Conservation (phyloP, 83 land plant species). For the Picea mariana region DNA sequence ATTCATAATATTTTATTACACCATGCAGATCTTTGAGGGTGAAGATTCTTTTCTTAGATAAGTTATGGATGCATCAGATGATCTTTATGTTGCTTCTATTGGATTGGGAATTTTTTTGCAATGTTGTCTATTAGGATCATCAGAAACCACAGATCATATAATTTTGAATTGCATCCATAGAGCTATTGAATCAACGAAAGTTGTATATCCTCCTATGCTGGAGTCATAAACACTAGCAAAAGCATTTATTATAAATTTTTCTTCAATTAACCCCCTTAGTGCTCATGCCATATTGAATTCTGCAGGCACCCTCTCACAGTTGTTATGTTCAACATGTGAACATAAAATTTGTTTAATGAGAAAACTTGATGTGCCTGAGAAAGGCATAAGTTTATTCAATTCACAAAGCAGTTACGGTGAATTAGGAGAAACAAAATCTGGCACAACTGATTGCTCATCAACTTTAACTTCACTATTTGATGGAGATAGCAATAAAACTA, state of each 20-base stretch:
- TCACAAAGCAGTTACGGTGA: constrained; percentile 58
- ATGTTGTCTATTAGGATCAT: constrained; percentile 51
- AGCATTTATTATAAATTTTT: constrained; percentile 69
- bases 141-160: constrained; percentile 61
- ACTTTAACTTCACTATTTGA: constrained; percentile 47
- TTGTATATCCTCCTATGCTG: constrained; percentile 51
- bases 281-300: constrained; percentile 78
- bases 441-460: constrained; percentile 69
- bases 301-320: constrained; percentile 42
- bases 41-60: constrained; percentile 46
- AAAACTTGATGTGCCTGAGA: constrained; percentile 55
- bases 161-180: constrained; percentile 52
- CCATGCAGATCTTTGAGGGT: constrained; percentile 85
- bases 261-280: constrained; percentile 84
- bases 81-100: constrained; percentile 76
- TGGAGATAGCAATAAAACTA: constrained; percentile 31
- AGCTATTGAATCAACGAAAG: constrained; percentile 22
- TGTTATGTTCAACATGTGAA: constrained; percentile 52
- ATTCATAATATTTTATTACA: neutral
- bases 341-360: constrained; percentile 31
- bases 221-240: constrained; percentile 80
- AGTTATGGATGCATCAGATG: constrained; percentile 62
- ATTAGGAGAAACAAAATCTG: constrained; percentile 66
- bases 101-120: constrained; percentile 72
- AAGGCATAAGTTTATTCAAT: constrained; percentile 52